phyloP scores from a whole-genome alignment of 23 red algal species.

The Agarophyton chilense region DNA sequence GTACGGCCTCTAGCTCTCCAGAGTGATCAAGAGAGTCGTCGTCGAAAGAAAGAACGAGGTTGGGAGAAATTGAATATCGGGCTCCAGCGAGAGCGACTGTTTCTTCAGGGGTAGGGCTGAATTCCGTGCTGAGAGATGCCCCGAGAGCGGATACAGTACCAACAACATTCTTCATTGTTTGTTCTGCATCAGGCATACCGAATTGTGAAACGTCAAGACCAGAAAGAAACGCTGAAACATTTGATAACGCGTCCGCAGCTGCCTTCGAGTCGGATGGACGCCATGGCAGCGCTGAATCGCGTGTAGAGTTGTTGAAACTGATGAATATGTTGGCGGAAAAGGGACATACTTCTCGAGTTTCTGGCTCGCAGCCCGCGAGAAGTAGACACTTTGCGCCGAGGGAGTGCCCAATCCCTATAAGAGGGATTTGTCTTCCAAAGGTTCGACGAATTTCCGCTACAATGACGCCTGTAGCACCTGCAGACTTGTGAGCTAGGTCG shows the following conservation, averaged over 20 bases:
- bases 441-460: slow-evolving; percentile 31
- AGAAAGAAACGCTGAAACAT: slow-evolving; percentile 13
- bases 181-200: slow-evolving; percentile 17
- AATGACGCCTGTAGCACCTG: slow-evolving; percentile 15
- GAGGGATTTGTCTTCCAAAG: slow-evolving; percentile 31
- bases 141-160: slow-evolving; percentile 3
- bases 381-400: slow-evolving; percentile 84
- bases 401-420: slow-evolving; percentile 82
- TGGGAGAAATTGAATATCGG: slow-evolving; percentile 52
- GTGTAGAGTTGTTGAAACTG: slow-evolving; percentile 83
- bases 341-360: slow-evolving; percentile 20
- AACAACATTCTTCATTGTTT: slow-evolving; percentile 27
- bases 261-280: slow-evolving; percentile 24
- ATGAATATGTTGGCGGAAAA: slow-evolving; percentile 74
- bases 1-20: slow-evolving; percentile 37
- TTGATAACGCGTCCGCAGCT: neutral
- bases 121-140: slow-evolving; percentile 48
- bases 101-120: slow-evolving; percentile 65
- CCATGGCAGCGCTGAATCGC: slow-evolving; percentile 39
- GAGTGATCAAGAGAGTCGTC: slow-evolving; percentile 71
- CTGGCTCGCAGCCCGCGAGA: slow-evolving; percentile 31
- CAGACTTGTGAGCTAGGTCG: slow-evolving; percentile 35
- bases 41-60: slow-evolving; percentile 72
- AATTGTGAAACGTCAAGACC: slow-evolving; percentile 20
- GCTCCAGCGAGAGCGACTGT: slow-evolving; percentile 26